phyloP scores from a whole-genome alignment of 805 yeast genomes.

The Priceomyces carsonii region DNA sequence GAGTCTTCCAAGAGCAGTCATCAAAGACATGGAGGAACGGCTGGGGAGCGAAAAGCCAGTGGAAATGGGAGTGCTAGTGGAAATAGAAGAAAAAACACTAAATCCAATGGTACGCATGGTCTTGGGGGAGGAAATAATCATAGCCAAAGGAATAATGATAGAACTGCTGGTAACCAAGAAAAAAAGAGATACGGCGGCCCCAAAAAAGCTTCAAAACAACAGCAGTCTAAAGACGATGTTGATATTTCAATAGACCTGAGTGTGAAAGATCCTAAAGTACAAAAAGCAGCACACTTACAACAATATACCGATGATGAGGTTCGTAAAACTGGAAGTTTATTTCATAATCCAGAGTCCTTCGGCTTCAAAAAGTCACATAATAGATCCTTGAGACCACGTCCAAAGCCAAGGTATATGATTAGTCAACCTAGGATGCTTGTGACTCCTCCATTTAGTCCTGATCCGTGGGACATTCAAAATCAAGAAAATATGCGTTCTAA shows the following conservation, averaged over 20 bases:
- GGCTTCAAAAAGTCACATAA: conserved; percentile 25
- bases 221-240: neutral
- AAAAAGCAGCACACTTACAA: conserved; percentile 18
- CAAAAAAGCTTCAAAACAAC: conserved; percentile 3
- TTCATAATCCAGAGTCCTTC: conserved; percentile 26
- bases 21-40: conserved; percentile 11
- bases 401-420: conserved; percentile 36
- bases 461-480: conserved; percentile 75
- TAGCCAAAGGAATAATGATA: conserved; percentile 2
- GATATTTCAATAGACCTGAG: conserved; percentile 18
- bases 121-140: too few relatives aligned
- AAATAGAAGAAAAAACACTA: neutral
- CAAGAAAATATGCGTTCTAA: conserved; percentile 59
- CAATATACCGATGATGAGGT: conserved; percentile 20
- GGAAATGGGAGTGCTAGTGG: neutral
- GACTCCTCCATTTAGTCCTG: conserved; percentile 33
- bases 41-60: neutral
- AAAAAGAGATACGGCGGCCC: conserved; percentile 1
- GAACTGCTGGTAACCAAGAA: conserved; percentile 3
- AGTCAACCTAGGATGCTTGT: conserved; percentile 35
- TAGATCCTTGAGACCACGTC: conserved; percentile 18
- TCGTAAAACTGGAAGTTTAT: conserved; percentile 28
- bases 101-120: too few relatives aligned
- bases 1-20: conserved; percentile 4
- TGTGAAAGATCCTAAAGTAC: conserved; percentile 20